Evolutionary conservation across 257 asterid species (phyloP).

Genomic region (Capsicum pubescens): DNA sequence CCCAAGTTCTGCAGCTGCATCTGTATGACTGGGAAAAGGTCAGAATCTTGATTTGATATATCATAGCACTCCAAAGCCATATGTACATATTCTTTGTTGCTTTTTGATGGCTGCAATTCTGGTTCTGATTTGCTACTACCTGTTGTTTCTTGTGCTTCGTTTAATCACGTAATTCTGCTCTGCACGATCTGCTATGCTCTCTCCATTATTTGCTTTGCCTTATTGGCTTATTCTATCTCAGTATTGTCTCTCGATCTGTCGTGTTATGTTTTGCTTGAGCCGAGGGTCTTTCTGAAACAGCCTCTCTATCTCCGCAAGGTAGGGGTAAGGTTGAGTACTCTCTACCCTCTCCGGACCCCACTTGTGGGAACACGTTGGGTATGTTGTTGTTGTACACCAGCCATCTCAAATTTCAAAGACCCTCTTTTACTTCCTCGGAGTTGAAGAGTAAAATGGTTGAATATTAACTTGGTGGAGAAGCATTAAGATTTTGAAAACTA

Average conservation of each 20-base stretch:
- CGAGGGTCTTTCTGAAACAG: too few species aligned
- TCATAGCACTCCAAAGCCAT: conserved; percentile 6
- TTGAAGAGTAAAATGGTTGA: background rate
- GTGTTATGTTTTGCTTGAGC: too few species aligned
- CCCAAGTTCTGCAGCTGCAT: conserved; percentile 65
- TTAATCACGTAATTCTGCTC: too few species aligned
- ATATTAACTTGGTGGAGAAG: background rate
- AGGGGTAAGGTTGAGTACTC: too few species aligned
- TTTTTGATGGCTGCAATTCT: conserved; percentile 12
- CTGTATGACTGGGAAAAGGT: conserved; percentile 93
- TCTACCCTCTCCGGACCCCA: too few species aligned
- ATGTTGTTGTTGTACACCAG: background rate
- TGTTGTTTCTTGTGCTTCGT: too few species aligned
- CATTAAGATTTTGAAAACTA: background rate
- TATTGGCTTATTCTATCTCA: too few species aligned
- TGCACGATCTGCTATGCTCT: too few species aligned
- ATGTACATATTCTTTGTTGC: background rate
- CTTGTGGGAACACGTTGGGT: too few species aligned
- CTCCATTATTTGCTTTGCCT: too few species aligned
- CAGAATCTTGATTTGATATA: background rate
- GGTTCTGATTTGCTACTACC: background rate
- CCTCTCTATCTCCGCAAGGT: too few species aligned
- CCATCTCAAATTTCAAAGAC: background rate
- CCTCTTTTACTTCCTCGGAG: background rate
- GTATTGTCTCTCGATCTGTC: too few species aligned